Evolutionary conservation across 306 rosid genomes (phyloP), one percentile per base, ranked within the genome.

Genomic region (Gleditsia sinensis): DNA sequence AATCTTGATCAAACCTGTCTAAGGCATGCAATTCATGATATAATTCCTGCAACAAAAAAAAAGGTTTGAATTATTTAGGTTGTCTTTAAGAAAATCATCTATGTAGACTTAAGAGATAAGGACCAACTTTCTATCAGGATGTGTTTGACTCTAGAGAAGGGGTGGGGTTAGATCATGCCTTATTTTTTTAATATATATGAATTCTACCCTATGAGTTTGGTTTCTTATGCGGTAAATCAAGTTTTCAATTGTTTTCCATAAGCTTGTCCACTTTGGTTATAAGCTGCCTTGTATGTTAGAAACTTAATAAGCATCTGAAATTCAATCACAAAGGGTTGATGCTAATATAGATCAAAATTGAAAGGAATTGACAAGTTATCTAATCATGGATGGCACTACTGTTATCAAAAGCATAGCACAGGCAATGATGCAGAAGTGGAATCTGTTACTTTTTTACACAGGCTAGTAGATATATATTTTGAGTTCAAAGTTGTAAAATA

Each of bases 1-100:
- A 82, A 75, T 89, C 94, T 80, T 86, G 91, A 67, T 82, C 91
- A 81, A 82, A 89, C 85, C 91, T 84, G 55, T 86, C 94, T 72
- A 89, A 78, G 46, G 94, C 86, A 56, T 89, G 89, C 69, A 84
- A 80, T 75, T 89, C 94, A 60, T 86, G 94, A 76, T 89, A 89
- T 67, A 89, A 69, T 78, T 86, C 94, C 94, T 89, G 84, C n/a
- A 72, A 42, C 39, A 23, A 39, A 63, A 46, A 64, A 75, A 64
- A 59, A 57, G 11, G 50, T 49, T 28, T 27, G 6, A 16, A 14
- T 37, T 20, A 5, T 54, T 30, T 46, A 61, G 62, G 68, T 55
- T 62, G 27, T 55, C 16, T 23, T 11, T 62, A 71, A 19, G 32
- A 76, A 13, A 32, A 32, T 32, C 34, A 2, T 32, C 34, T 2